These are phyloP conservation scores for Daldinia sp. DNA, from an alignment of 2,329 filamentous ascomycete species.

Conservation along the genomic window DNA sequence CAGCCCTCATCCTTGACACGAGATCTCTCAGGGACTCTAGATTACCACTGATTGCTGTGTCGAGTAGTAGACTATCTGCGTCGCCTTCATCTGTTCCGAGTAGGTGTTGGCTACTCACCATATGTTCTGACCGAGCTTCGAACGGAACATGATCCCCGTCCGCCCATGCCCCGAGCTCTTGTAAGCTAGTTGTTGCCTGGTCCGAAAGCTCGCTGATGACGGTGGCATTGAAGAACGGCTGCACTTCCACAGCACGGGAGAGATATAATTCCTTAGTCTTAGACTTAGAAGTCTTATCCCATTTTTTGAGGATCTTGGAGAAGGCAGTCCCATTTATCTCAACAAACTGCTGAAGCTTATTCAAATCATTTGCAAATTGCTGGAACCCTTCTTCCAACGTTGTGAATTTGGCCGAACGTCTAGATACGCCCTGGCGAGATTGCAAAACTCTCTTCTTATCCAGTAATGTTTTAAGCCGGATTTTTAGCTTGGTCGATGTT, in stretches of 20 bases:
- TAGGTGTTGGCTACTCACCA: slow-evolving; percentile 74
- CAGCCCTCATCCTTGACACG: slow-evolving; percentile 75
- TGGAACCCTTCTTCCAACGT: slow-evolving; percentile 97
- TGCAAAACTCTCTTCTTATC: slow-evolving; percentile 96
- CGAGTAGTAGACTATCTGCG: slow-evolving; percentile 86
- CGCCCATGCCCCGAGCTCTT: slow-evolving; percentile 96
- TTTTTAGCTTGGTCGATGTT: slow-evolving; percentile 76
- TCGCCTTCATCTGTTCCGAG: slow-evolving; percentile 87
- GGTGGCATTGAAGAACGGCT: slow-evolving; percentile 97
- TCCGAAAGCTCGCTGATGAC: slow-evolving; percentile 97
- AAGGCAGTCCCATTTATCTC: slow-evolving; percentile 98
- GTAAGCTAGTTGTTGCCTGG: slow-evolving; percentile 93
- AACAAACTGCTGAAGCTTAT: slow-evolving; percentile 98
- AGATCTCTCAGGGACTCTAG: slow-evolving; percentile 82
- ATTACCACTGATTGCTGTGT: slow-evolving; percentile 87
- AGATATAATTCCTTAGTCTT: slow-evolving; percentile 98
- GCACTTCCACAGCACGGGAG: slow-evolving; percentile 94
- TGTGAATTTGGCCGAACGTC: slow-evolving; percentile 92
- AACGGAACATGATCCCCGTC: slow-evolving; percentile 95
- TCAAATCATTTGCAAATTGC: slow-evolving; percentile 95
- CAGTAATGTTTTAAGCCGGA: slow-evolving; percentile 89
- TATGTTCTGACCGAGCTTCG: slow-evolving; percentile 70
- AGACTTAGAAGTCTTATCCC: slow-evolving; percentile 99
- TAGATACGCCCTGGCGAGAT: slow-evolving; percentile 81
- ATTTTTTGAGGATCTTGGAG: slow-evolving; percentile 99